Percentiles rank a stretch among this genome's conserved stretches.
Conservation (phyloP, 108 stramenopile species). For the Skeletonema menzelii region DNA sequence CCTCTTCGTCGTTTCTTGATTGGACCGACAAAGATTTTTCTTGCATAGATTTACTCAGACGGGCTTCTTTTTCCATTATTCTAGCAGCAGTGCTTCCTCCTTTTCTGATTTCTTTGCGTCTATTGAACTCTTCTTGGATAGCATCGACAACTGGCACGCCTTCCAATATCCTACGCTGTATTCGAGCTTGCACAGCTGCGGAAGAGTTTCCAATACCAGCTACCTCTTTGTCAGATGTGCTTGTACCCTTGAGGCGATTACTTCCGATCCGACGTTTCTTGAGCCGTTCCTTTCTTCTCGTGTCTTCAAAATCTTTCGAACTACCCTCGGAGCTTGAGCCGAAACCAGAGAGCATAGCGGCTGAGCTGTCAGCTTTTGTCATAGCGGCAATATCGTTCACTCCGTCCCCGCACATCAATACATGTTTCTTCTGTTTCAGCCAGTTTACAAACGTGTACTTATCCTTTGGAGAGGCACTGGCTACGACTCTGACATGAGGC, state of each 20-base stretch:
- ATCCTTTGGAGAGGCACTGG: conserved; percentile 57
- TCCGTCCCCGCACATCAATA: conserved; percentile 81
- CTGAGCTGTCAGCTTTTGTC: conserved; percentile 81
- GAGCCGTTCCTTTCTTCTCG: conserved; percentile 44
- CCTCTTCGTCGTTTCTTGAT: not conserved
- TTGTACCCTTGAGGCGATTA: conserved; percentile 18
- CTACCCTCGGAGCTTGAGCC: conserved; percentile 37
- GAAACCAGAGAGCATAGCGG: conserved; percentile 79
- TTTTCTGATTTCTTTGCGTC: conserved; percentile 40
- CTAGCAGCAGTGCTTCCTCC: conserved; percentile 63
- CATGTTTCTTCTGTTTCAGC: conserved; percentile 36
- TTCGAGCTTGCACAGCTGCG: conserved; percentile 31
- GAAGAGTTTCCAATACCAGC: conserved; percentile 23
- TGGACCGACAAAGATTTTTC: conserved; percentile 3
- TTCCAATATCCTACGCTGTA: conserved; percentile 41
- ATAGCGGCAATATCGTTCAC: conserved; percentile 92
- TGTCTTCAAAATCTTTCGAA: conserved; percentile 48
- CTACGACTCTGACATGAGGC: conserved; percentile 42
- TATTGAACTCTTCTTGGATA: conserved; percentile 40
- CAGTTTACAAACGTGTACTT: conserved; percentile 45
- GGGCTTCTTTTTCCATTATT: conserved; percentile 60
- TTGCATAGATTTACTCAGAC: conserved; percentile 27
- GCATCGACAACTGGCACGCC: conserved; percentile 27
- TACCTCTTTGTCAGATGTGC: conserved; percentile 5
- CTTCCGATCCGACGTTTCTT: conserved; percentile 48